Evolutionary conservation across 345 rosid species (phyloP).

Genomic region (Combretum micranthum): DNA sequence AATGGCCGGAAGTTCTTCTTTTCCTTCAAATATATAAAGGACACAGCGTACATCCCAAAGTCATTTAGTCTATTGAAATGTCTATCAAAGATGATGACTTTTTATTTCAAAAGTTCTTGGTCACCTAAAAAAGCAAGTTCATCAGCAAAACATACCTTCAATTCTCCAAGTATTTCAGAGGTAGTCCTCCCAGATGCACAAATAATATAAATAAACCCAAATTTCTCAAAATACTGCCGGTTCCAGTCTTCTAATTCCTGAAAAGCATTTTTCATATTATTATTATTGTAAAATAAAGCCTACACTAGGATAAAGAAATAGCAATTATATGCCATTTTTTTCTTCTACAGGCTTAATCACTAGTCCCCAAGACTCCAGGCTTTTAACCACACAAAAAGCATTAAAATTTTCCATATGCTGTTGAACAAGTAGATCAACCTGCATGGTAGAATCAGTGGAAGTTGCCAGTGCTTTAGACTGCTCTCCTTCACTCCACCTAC

Average conservation of each 20-base stretch:
- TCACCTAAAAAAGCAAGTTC: background rate
- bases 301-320: background rate
- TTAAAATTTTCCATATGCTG: too few species aligned
- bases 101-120: background rate
- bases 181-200: conserved; percentile 75
- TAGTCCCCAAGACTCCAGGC: too few species aligned
- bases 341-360: background rate
- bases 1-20: too few species aligned
- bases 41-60: too few species aligned
- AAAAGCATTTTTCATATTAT: conserved; percentile 5
- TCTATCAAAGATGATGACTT: background rate
- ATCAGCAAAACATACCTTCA: conserved; percentile 45
- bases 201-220: conserved; percentile 73
- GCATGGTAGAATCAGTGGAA: conserved; percentile 53
- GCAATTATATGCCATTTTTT: background rate
- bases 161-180: conserved; percentile 59
- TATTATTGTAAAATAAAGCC: background rate
- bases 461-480: conserved; percentile 84
- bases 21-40: too few species aligned
- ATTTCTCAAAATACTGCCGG: conserved; percentile 47
- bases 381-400: too few species aligned
- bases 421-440: conserved; percentile 31
- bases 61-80: too few species aligned
- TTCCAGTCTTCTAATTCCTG: conserved; percentile 81
- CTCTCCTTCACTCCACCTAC: conserved; percentile 70